Evolutionary conservation across 73 alveolate species (phyloP), one percentile per base, ranked within the genome.

Genomic region (Uronychia binucleata): DNA sequence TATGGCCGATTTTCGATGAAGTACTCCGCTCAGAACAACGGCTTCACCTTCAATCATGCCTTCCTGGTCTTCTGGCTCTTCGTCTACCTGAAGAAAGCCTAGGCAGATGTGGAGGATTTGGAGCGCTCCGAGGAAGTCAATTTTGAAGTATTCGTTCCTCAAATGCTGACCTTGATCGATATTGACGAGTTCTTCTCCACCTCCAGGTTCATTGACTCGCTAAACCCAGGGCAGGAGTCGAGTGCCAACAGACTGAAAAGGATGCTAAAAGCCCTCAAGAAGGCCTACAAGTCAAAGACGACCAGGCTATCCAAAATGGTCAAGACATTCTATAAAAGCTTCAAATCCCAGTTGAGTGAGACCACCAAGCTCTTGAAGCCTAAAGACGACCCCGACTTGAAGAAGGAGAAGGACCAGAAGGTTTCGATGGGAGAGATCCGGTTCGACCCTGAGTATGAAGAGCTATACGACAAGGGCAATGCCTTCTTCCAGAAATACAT

Each of bases 1-100:
- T 46, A 46, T 46, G 67, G 67, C 19, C 67, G 67, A 5, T 46
- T 46, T 19, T 46, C 67, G 5, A 46, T 46, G 67, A 46, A 46
- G 19, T 46, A 46, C 19, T 46, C 67, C 19, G 67, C 67, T 46
- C 19, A 46, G 19, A 46, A 19, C 67, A 5, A 46, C 19, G 67
- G 67, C 67, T 46, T 46, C 67, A 46, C 5, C 67, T 46, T 46
- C 67, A 46, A 46, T 19, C 19, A 46, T 46, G 67, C 67, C 19
- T 46, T 46, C 67, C 67, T 46, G n/a, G 67, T 46, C n/a, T 46
- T 46, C 67, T 46, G 67, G 67, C 67, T 46, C n/a, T 46, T 46
- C 19, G 67, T 46, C 67, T 46, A 11, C 67, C 67, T 46, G 67
- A 46, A 46, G 19, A 46, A 46, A 46, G 67, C 67, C 67, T 46